These are phyloP conservation scores for Boletus eberwhitei DNA, from an alignment of 768 basidiomycete species.

Conservation along the genomic window DNA sequence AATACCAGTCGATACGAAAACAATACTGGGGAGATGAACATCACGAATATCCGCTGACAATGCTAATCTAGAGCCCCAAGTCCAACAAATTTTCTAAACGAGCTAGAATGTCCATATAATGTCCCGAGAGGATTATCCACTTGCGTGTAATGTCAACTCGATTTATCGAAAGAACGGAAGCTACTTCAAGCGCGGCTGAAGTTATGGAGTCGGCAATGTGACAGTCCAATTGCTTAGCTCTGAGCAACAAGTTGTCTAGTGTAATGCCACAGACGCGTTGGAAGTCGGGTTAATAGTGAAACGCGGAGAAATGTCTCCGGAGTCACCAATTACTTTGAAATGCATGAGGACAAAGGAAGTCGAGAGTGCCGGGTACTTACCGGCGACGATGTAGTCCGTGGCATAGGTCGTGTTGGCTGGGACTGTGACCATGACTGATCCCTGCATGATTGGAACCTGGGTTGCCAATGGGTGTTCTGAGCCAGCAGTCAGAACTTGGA, in stretches of 20 bases:
- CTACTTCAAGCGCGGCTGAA: neutral
- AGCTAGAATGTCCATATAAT: neutral
- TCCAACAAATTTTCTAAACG: neutral
- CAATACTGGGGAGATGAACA: neutral
- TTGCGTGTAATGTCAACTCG: neutral
- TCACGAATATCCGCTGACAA: neutral
- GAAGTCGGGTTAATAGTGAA: slow-evolving; percentile 47
- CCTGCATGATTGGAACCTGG: slow-evolving; percentile 50
- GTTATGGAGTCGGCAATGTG: neutral
- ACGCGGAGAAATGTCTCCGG: slow-evolving; percentile 55
- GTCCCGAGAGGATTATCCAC: slow-evolving; percentile 9
- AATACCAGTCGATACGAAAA: neutral
- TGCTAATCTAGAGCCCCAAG: neutral
- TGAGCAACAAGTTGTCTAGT: neutral
- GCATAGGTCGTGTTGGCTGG: slow-evolving; percentile 41
- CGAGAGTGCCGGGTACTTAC: slow-evolving; percentile 40
- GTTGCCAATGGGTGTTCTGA: slow-evolving; percentile 57
- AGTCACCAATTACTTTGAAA: slow-evolving; percentile 59
- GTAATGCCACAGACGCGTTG: neutral
- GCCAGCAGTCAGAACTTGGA: slow-evolving; percentile 6
- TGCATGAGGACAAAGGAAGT: neutral
- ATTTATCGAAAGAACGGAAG: slow-evolving; percentile 5
- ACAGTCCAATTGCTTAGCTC: neutral
- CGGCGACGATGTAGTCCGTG: slow-evolving; percentile 55
- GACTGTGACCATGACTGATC: slow-evolving; percentile 48